A percentile compares a stretch with the other conserved stretches of the same genome.
Evolutionary conservation across 768 basidiomycete species (phyloP).

Genomic region (Boletus edulis): DNA sequence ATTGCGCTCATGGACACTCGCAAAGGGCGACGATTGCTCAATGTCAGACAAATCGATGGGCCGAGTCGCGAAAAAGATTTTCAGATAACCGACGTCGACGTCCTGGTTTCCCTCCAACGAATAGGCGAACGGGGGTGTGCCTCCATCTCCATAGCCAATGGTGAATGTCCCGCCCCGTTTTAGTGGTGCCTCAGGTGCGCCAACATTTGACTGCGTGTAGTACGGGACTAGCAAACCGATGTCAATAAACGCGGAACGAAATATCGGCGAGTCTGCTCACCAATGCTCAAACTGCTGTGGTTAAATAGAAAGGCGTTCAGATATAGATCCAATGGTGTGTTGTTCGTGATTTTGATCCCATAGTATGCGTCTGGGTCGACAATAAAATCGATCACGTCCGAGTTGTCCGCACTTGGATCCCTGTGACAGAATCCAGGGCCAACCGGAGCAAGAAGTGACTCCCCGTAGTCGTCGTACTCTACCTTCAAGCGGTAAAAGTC

Average conservation of each 20-base stretch:
- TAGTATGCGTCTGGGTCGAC: slow-evolving; percentile 25
- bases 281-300: slow-evolving; percentile 36
- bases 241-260: not conserved
- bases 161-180: slow-evolving; percentile 15
- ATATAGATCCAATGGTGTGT: slow-evolving; percentile 33
- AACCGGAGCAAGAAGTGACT: not conserved
- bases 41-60: slow-evolving; percentile 36
- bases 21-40: slow-evolving; percentile 34
- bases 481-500: slow-evolving; percentile 6
- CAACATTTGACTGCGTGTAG: slow-evolving; percentile 2
- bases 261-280: slow-evolving; percentile 10
- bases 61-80: slow-evolving; percentile 39
- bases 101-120: slow-evolving; percentile 28
- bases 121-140: slow-evolving; percentile 27
- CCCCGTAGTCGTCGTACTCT: slow-evolving; percentile 1
- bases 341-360: slow-evolving; percentile 38
- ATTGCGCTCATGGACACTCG: not conserved
- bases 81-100: slow-evolving; percentile 43
- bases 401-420: not conserved
- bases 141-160: slow-evolving; percentile 40
- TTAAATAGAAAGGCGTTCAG: slow-evolving; percentile 45
- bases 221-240: slow-evolving; percentile 4
- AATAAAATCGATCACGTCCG: slow-evolving; percentile 18
- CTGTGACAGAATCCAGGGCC: slow-evolving; percentile 4
- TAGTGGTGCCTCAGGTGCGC: slow-evolving; percentile 5